These are phyloP conservation scores for Trichoderma atrobrunneum DNA, from an alignment of 2,329 filamentous ascomycete genomes.

Conservation along the genomic window DNA sequence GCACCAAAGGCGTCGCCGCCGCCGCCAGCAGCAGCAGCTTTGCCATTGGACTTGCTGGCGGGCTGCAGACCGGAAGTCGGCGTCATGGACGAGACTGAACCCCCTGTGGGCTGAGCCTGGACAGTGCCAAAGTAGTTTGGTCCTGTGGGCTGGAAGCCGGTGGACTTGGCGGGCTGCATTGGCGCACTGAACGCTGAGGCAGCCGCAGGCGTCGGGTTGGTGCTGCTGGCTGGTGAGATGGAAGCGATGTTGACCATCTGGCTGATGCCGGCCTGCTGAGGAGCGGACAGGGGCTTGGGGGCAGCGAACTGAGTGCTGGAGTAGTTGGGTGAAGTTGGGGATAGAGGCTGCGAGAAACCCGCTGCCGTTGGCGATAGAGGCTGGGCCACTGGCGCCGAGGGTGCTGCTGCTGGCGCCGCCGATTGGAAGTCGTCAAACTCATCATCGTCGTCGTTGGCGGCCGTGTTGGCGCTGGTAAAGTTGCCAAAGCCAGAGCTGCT, in stretches of 20 bases:
- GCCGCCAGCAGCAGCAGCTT: conserved; percentile 53
- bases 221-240: conserved; percentile 68
- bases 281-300: conserved; percentile 80
- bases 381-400: conserved; percentile 42
- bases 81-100: conserved; percentile 19
- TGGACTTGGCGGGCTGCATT: conserved; percentile 51
- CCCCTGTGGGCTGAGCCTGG: conserved; percentile 39
- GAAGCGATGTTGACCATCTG: conserved; percentile 78
- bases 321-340: conserved; percentile 50
- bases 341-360: conserved; percentile 39
- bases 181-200: conserved; percentile 58
- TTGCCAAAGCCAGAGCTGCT: conserved; percentile 47
- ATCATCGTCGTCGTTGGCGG: conserved; percentile 63
- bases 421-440: conserved; percentile 99
- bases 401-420: conserved; percentile 54
- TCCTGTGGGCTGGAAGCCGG: conserved; percentile 69
- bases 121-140: conserved; percentile 97
- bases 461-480: conserved; percentile 33
- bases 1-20: conserved; percentile 87
- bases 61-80: conserved; percentile 42
- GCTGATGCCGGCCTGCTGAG: conserved; percentile 75
- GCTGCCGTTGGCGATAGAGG: conserved; percentile 42
- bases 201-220: conserved; percentile 52
- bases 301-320: conserved; percentile 68
- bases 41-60: conserved; percentile 46